Conservation (phyloP, 805 yeast species). For the Cyberlindnera subsufficiens region DNA sequence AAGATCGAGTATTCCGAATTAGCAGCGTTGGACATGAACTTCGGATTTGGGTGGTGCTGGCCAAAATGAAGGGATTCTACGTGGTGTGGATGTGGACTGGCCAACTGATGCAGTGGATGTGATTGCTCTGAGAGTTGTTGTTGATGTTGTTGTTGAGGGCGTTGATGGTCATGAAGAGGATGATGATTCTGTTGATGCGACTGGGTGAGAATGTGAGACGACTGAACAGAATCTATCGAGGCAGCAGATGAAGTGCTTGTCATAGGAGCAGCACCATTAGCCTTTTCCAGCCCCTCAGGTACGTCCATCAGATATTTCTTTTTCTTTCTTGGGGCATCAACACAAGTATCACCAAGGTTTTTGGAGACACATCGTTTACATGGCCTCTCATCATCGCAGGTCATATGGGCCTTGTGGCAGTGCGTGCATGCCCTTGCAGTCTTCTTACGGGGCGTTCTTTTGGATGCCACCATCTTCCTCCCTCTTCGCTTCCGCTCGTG, state of each 20-base stretch:
- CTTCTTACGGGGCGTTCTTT: constrained; percentile 39
- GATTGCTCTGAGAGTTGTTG: background rate
- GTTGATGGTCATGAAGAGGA: too few relatives aligned
- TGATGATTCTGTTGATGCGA: too few relatives aligned
- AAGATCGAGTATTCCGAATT: constrained; percentile 66
- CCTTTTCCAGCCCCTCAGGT: constrained; percentile 4
- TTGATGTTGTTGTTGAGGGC: too few relatives aligned
- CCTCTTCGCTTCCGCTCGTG: too few relatives aligned
- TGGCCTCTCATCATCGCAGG: constrained; percentile 81
- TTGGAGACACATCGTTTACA: constrained; percentile 73
- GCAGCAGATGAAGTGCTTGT: background rate
- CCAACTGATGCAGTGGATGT: constrained; percentile 1
- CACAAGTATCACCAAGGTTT: constrained; percentile 65
- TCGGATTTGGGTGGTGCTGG: constrained; percentile 18
- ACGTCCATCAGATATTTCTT: constrained; percentile 73
- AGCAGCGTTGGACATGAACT: constrained; percentile 65
- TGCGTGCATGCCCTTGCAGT: constrained; percentile 86
- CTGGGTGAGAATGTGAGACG: too few relatives aligned
- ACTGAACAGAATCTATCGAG: too few relatives aligned
- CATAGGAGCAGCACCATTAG: background rate
- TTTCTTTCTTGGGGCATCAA: constrained; percentile 84
- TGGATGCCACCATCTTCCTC: background rate
- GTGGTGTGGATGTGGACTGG: background rate
- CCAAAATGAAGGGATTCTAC: background rate
- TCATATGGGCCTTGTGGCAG: constrained; percentile 87